Percentiles rank a stretch among this genome's conserved stretches.
These are phyloP conservation scores for Penicillium macrosclerotiorum DNA, from an alignment of 495 filamentous ascomycete species.

Conservation along the genomic window DNA sequence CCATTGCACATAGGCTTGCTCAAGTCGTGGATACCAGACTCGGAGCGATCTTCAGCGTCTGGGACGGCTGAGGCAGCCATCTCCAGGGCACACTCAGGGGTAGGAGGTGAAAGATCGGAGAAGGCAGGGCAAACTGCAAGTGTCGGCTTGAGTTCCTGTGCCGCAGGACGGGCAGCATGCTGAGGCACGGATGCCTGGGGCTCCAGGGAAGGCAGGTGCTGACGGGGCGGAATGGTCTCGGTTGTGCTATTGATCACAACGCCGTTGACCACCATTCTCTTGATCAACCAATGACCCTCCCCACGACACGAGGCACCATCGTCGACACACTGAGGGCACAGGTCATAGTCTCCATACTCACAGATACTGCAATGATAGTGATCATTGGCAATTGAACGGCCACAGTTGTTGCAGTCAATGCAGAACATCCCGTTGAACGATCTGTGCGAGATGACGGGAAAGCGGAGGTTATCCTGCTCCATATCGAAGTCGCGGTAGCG, in stretches of 20 bases:
- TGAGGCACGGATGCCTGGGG: conserved; percentile 4
- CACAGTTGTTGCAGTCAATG: conserved; percentile 93
- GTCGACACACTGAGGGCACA: conserved; percentile 78
- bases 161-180: too few species aligned
- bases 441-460: conserved; percentile 32
- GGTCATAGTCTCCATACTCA: conserved; percentile 90
- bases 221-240: conserved; percentile 69
- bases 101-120: not conserved
- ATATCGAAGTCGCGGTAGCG: conserved; percentile 31
- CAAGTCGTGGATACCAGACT: conserved; percentile 19
- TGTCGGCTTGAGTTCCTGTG: conserved; percentile 14
- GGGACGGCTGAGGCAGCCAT: conserved; percentile 4
- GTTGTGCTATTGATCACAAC: conserved; percentile 80
- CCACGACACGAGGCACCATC: conserved; percentile 72
- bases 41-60: not conserved
- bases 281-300: conserved; percentile 88
- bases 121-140: not conserved
- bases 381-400: conserved; percentile 67
- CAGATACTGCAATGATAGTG: conserved; percentile 96
- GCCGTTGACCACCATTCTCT: conserved; percentile 76
- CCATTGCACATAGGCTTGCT: conserved; percentile 87
- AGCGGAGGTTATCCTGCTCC: conserved; percentile 26
- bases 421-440: conserved; percentile 44
- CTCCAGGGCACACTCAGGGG: conserved; percentile 15
- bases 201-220: conserved; percentile 11